These are phyloP conservation scores for Psilocybe mexicana DNA, from an alignment of 1,284 basidiomycete genomes.

Conservation along the genomic window DNA sequence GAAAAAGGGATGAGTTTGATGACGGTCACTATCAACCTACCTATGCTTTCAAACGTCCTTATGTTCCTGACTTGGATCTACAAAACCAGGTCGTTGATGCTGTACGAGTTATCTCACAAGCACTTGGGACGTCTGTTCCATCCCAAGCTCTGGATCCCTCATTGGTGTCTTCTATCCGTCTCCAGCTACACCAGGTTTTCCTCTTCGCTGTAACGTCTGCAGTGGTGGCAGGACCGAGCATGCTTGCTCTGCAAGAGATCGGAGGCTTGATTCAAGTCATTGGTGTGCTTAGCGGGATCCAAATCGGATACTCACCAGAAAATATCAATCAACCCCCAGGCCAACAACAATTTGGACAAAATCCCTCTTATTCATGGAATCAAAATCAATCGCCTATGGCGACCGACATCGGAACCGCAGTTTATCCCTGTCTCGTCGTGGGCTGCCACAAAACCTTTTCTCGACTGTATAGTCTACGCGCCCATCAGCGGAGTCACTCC, in stretches of 20 bases:
- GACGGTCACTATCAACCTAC: conserved; percentile 36
- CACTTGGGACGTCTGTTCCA: conserved; percentile 40
- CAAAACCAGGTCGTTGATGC: conserved; percentile 57
- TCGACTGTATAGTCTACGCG: conserved; percentile 63
- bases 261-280: conserved; percentile 75
- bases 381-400: conserved; percentile 27
- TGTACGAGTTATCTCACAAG: conserved; percentile 50
- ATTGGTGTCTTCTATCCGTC: conserved; percentile 63
- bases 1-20: conserved; percentile 62
- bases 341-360: conserved; percentile 23
- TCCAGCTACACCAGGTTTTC: conserved; percentile 71
- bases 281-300: conserved; percentile 71
- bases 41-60: conserved; percentile 46
- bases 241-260: conserved; percentile 66
- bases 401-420: conserved; percentile 64
- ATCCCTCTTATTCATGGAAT: conserved; percentile 36
- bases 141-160: conserved; percentile 50
- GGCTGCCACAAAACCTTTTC: conserved; percentile 67
- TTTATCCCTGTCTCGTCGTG: conserved; percentile 68
- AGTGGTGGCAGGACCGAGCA: conserved; percentile 50
- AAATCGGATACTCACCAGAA: conserved; percentile 54
- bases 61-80: conserved; percentile 41
- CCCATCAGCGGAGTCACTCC: conserved; percentile 65
- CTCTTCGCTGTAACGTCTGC: conserved; percentile 72
- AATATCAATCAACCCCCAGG: conserved; percentile 26